These are phyloP conservation scores for Thoreauomyces humboldtii DNA, from an alignment of 192 early-diverging fungal genomes.

Conservation along the genomic window DNA sequence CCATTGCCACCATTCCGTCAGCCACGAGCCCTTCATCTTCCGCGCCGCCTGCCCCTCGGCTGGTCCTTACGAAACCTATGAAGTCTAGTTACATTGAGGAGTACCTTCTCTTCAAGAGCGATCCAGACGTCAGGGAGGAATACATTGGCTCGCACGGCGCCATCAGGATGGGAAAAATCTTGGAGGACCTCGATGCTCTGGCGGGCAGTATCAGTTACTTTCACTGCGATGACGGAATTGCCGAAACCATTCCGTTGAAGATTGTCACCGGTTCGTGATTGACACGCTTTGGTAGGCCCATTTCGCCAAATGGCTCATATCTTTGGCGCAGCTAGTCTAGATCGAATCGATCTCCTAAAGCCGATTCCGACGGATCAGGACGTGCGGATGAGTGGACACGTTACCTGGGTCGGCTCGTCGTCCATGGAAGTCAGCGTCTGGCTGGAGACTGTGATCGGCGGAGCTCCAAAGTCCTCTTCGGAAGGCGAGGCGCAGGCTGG, in stretches of 20 bases:
- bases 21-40: neutral
- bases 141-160: conserved; percentile 76
- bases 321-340: conserved; percentile 64
- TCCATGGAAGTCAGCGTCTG: conserved; percentile 74
- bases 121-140: conserved; percentile 70
- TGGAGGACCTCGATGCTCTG: conserved; percentile 80
- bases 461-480: neutral
- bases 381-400: conserved; percentile 75
- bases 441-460: conserved; percentile 38
- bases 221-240: conserved; percentile 61
- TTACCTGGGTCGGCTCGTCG: conserved; percentile 78
- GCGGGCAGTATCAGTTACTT: conserved; percentile 79
- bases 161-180: conserved; percentile 76
- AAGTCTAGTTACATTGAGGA: conserved; percentile 67
- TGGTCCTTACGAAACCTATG: conserved; percentile 22
- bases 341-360: conserved; percentile 77
- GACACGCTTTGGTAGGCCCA: too few relatives aligned
- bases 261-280: too few relatives aligned
- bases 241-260: conserved; percentile 54
- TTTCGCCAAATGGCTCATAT: too few relatives aligned
- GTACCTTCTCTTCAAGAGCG: conserved; percentile 69
- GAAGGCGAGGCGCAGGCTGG: too few relatives aligned
- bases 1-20: neutral
- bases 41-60: neutral
- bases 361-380: conserved; percentile 63